Base-by-base conservation (phyloP, 75 land plant species). In the Chamaecyparis obtusa region DNA sequence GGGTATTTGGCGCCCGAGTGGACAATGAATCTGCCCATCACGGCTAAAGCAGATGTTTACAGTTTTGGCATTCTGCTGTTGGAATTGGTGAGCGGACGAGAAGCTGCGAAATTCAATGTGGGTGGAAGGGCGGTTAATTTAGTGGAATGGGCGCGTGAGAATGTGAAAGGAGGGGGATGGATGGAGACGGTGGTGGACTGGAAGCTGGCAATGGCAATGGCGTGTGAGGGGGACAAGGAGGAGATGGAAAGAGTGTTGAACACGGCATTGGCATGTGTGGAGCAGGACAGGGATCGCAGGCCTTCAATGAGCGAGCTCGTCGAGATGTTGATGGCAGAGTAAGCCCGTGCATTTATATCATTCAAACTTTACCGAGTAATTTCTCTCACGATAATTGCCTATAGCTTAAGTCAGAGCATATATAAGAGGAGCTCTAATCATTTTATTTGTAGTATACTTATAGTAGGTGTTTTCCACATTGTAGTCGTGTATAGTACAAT, bases 1-100 rank as follows among this genome's bases (percentile, higher is more conserved):
- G 97, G 95, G 35, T 95, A 95, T 87, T 81, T 95, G 92, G 95
- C 97, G 19, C 94, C 95, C 1, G 97, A 95, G 71, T 92, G 93
- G 93, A 72, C 89, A 3, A 81, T 81, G 24, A 56, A 33, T 36
- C 88, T 87, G 6, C 87, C 88, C 16, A 92, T 92, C 48, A 92
- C 95, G 0, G 72, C 92, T 6, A 95, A 95, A 86, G 93, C 92
- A 7, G 97, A 95, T 46, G 97, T 95, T 1, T 95, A 94, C 89
- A 94, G 96, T 87, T 95, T 89, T 75, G 96, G 96, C 14, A 90
- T 95, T 93, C 92, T 94, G 71, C 81, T 95, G 60, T 88, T 95
- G 64, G 97, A 95, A 88, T 84, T 95, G 8, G 92, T 92, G 13
- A 89, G 85, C 75, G 94, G 97, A 54, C 82, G 44, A 6, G 77